Base-by-base conservation (phyloP, 192 early-diverging fungal species). In the Umbelopsis sp. region DNA sequence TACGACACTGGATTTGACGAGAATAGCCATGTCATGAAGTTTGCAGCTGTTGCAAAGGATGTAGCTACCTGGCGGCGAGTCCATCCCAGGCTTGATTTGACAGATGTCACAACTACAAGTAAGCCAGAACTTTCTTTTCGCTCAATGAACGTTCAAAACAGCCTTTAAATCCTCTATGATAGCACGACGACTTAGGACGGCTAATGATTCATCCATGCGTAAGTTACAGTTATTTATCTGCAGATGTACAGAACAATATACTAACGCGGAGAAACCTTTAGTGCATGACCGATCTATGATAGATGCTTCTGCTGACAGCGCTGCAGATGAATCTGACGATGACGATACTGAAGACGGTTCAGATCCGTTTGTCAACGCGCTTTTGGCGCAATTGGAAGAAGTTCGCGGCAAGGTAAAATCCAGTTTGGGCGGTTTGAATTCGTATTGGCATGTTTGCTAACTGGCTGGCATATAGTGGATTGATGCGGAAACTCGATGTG, bases 11-110 rank as follows among this genome's bases (percentile, higher is more conserved):
- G 81, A 9, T 87, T 81, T 75, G 84, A 83, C 9, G 88, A 83
- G 69, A 71, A 85, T 72, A 80, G 79, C 59, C 56, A 88, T 71
- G 76, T 85, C 25, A 74, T 92, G 66, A 85, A 90, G 22, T 91
- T 92, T 80, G 83, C 89, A 9, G 81, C 85, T 7, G 86, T 87
- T 2, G 87, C 88, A 25, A 83, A 78, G 66, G 80, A 88, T 34
- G 87, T 89, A 3, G 80, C 86, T 17, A 73, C 76, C 24, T 74
- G 81, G 36, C 71, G 77, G 11, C 81, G 80, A 3, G 77, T 83
- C 20, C 77, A 78, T 36, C 77, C 77, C 3, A 70, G 54, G 56
- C 66, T 78, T 22, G 76, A 78, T 26, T 25, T 78, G 34, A 65
- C 31, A 29, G 44, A 67, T 71, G 44, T 71, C 25, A 70, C 77